Evolutionary conservation across 1,139 yeast species (phyloP).

Genomic region (Protomyces inouyei): DNA sequence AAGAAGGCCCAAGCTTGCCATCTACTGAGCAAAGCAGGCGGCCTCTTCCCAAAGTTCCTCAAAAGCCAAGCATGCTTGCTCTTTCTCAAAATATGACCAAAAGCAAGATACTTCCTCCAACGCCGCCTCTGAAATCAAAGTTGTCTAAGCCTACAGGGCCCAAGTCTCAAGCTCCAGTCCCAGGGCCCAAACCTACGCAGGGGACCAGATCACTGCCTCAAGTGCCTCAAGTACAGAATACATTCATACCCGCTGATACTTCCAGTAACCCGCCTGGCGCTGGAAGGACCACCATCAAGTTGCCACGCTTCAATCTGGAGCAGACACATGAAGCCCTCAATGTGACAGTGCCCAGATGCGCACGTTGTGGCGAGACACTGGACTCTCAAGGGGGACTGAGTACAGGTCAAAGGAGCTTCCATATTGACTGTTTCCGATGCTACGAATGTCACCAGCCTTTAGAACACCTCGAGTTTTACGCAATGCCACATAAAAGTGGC

Average conservation of each 20-base stretch:
- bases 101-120: no score
- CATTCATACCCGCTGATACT: no score
- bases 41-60: not conserved
- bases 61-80: not conserved
- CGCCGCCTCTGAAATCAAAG: not conserved
- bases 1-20: no score
- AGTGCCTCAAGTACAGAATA: not conserved
- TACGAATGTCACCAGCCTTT: constrained; percentile 14
- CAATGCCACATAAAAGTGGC: not conserved
- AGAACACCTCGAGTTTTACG: constrained; percentile 19
- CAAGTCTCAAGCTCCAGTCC: not conserved
- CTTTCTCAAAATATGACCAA: no score
- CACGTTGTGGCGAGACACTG: constrained; percentile 11
- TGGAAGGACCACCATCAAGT: not conserved
- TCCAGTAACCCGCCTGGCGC: no score
- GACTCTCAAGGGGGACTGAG: constrained; percentile 10
- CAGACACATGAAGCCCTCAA: not conserved
- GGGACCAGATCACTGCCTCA: no score
- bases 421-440: constrained; percentile 7
- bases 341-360: constrained; percentile 3
- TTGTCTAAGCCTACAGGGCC: not conserved
- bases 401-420: constrained; percentile 1
- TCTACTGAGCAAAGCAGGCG: not conserved
- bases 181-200: not conserved
- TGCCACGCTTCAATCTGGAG: not conserved